A percentile compares a stretch with the other conserved stretches of the same genome.
Conservation (phyloP, 2,329 filamentous ascomycete species). For the Nemania abortiva region DNA sequence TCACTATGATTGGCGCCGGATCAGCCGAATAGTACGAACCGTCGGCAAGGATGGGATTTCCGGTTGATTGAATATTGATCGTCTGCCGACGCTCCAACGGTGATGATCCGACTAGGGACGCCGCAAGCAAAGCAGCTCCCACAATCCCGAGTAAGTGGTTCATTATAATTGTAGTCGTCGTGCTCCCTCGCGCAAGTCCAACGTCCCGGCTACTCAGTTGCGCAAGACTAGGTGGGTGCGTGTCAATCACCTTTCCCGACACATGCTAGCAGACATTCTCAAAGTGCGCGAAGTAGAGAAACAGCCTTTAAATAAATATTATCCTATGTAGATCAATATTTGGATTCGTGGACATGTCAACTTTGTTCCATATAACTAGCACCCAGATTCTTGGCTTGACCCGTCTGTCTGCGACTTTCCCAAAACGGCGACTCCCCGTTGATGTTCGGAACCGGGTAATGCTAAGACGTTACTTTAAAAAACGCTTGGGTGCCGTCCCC, state of each 20-base stretch:
- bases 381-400: not conserved
- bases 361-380: not conserved
- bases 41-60: constrained; percentile 55
- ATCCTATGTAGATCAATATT: not conserved
- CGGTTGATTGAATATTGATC: constrained; percentile 47
- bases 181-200: not conserved
- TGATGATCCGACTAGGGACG: constrained; percentile 11
- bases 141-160: constrained; percentile 10
- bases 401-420: constrained; percentile 14
- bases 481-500: constrained; percentile 7
- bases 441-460: not conserved
- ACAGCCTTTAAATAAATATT: constrained; percentile 4
- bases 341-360: constrained; percentile 22
- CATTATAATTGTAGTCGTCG: not conserved
- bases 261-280: not conserved
- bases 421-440: constrained; percentile 7
- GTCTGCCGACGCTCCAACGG: constrained; percentile 27
- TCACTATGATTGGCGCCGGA: constrained; percentile 55
- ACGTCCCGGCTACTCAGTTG: not conserved
- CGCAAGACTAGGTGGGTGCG: not conserved
- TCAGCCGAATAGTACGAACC: constrained; percentile 56
- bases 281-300: not conserved
- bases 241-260: not conserved
- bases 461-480: not conserved
- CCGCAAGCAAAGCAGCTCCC: constrained; percentile 5